Conservation (phyloP, 108 stramenopile species). For the Cyclotella choctawhatcheeana region DNA sequence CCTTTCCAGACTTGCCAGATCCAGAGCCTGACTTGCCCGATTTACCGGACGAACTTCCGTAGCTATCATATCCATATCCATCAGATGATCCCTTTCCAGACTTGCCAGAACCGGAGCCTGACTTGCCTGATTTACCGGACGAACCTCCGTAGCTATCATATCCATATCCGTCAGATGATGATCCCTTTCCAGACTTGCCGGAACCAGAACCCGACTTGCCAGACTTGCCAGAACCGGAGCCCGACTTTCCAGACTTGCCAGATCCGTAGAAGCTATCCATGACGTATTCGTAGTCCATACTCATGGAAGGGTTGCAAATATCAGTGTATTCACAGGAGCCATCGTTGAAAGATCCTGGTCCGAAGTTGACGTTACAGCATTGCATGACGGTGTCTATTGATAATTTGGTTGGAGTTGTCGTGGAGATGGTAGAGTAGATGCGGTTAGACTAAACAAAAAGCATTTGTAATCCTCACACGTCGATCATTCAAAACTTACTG, state of each 20-base stretch:
- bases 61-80: neutral
- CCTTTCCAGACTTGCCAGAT: neutral
- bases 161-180: neutral
- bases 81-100: neutral
- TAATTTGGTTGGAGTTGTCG: neutral
- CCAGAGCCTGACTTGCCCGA: neutral
- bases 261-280: neutral
- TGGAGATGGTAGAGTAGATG: neutral
- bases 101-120: neutral
- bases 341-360: neutral
- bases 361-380: constrained; percentile 6
- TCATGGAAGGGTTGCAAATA: constrained; percentile 2
- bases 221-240: constrained; percentile 1
- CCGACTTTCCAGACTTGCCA: no score
- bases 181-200: neutral
- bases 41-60: neutral
- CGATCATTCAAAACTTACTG: neutral
- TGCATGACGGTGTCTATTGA: neutral
- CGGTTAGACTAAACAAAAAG: neutral
- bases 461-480: neutral
- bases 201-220: neutral
- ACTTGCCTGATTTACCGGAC: neutral
- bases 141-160: neutral
- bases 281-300: neutral
- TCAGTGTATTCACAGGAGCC: neutral